Percentiles rank a stretch among this genome's conserved stretches.
These are phyloP conservation scores for Aspergillus udagawae DNA, from an alignment of 2,329 filamentous ascomycete species.

Conservation along the genomic window DNA sequence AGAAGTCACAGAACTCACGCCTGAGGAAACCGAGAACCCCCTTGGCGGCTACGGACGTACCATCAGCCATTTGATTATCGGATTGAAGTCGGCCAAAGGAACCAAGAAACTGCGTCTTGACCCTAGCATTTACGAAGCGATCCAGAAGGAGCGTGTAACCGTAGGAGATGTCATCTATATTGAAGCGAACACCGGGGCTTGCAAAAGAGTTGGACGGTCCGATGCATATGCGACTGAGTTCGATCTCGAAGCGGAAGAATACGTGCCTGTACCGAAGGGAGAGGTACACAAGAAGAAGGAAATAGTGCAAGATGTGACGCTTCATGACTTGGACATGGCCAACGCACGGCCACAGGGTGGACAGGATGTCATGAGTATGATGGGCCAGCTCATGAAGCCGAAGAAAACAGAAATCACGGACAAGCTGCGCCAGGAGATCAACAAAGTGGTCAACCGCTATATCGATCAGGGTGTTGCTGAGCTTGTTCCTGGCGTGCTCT, in stretches of 20 bases:
- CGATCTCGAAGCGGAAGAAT: slow-evolving; percentile 97
- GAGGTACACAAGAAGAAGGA: slow-evolving; percentile 99
- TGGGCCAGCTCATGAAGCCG: slow-evolving; percentile 99
- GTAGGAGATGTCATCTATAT: slow-evolving; percentile 99
- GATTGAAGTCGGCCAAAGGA: slow-evolving; percentile 89
- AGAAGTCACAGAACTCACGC: slow-evolving; percentile 94
- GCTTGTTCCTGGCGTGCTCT: slow-evolving; percentile 94
- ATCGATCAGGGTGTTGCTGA: slow-evolving; percentile 98
- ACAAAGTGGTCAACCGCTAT: slow-evolving; percentile 98
- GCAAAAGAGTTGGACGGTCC: slow-evolving; percentile 92
- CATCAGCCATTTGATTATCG: slow-evolving; percentile 91
- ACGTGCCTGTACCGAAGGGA: slow-evolving; percentile 96
- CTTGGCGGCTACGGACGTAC: slow-evolving; percentile 96
- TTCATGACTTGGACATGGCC: slow-evolving; percentile 94
- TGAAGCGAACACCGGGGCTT: slow-evolving; percentile 96
- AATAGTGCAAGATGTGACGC: slow-evolving; percentile 95
- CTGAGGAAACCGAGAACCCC: slow-evolving; percentile 96
- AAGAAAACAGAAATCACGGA: slow-evolving; percentile 99
- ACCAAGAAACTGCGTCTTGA: slow-evolving; percentile 97
- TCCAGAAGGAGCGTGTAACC: slow-evolving; percentile 95
- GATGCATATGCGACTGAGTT: slow-evolving; percentile 98
- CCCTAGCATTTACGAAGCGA: slow-evolving; percentile 97
- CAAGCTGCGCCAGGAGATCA: slow-evolving; percentile 92
- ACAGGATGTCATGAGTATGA: slow-evolving; percentile 99
- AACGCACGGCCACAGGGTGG: slow-evolving; percentile 94